Evolutionary conservation across 2,329 filamentous ascomycete species (phyloP), one percentile per base, ranked within the genome.

Genomic region (Niveomyces coronatus): DNA sequence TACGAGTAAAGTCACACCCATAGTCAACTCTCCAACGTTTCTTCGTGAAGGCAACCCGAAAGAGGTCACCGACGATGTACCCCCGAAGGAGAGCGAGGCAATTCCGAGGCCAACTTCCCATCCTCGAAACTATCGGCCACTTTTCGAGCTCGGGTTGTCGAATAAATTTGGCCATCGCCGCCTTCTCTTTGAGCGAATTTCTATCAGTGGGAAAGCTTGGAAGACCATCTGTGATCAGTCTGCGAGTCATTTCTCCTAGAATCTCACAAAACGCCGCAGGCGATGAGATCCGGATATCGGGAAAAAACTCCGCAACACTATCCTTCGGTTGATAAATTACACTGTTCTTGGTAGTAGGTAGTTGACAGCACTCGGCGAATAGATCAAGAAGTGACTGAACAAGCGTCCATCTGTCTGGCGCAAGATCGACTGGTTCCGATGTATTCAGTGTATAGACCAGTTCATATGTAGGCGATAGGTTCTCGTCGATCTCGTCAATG

Each of bases 21-120:
- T 78, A 85, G 38, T 82, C 69, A 0, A 85, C 78, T 3, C 71
- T 57, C 73, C 74, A 85, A 2, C 78, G 60, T 47, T 82, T 83
- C 11, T 68, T 54, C 0, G 57, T 53, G 1, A 83, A 55, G 0
- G 59, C 61, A 41, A 78, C 79, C 0, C 47, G 47, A 0, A 84
- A 47, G 0, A 83, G 58, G 0, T 74, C 69, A 1, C 62, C 54
- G 0, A 72, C 70, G 8, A 84, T 52, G 0, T 84, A 59, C 0
- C 79, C 69, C 17, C 71, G 60, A 0, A 79, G 48, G 2, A 76
- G 14, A 4, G 37, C 31, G 2, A 39, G 9, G 4, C 3, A 18
- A 2, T 30, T 20, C 9, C n/a, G 24, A 5, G 30, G 18, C 9
- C 24, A 8, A 3, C 17, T 2, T 4, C 24, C 24, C 4, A 39